Evolutionary conservation across 495 filamentous ascomycete species (phyloP).

Genomic region (Hapsidospora chrysogenum): DNA sequence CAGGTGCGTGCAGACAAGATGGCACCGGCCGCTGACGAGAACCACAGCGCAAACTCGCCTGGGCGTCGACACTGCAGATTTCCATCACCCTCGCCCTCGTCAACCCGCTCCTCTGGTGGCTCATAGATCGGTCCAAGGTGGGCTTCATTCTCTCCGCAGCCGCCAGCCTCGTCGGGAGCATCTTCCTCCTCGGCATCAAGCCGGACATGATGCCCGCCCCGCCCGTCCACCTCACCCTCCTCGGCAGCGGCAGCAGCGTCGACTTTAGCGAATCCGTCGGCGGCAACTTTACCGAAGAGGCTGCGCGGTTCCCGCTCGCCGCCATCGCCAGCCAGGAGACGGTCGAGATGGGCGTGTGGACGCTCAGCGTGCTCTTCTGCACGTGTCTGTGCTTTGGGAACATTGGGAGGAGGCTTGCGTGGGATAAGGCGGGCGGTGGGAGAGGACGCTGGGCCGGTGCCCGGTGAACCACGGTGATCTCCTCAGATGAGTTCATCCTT

Average conservation of each 20-base stretch:
- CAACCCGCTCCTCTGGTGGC: conserved; percentile 90
- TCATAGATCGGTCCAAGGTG: conserved; percentile 76
- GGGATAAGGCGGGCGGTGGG: not conserved
- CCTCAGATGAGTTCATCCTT: no score
- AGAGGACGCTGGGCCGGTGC: not conserved
- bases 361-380: conserved; percentile 84
- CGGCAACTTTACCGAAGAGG: not conserved
- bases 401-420: conserved; percentile 65
- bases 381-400: conserved; percentile 93
- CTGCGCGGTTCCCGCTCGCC: conserved; percentile 16
- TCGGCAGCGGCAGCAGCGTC: not conserved
- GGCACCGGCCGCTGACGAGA: conserved; percentile 9
- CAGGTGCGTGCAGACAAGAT: not conserved
- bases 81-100: conserved; percentile 80
- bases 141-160: conserved; percentile 61
- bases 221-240: conserved; percentile 1
- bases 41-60: conserved; percentile 62
- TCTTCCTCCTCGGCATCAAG: conserved; percentile 50
- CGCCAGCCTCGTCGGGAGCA: conserved; percentile 59
- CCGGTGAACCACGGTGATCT: no score
- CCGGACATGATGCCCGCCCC: conserved; percentile 63
- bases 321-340: conserved; percentile 53
- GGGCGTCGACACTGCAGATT: conserved; percentile 86
- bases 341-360: conserved; percentile 70
- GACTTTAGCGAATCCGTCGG: not conserved